Base-by-base conservation (phyloP, 2,329 filamentous ascomycete species). In the Pseudogymnoascus sp. region DNA sequence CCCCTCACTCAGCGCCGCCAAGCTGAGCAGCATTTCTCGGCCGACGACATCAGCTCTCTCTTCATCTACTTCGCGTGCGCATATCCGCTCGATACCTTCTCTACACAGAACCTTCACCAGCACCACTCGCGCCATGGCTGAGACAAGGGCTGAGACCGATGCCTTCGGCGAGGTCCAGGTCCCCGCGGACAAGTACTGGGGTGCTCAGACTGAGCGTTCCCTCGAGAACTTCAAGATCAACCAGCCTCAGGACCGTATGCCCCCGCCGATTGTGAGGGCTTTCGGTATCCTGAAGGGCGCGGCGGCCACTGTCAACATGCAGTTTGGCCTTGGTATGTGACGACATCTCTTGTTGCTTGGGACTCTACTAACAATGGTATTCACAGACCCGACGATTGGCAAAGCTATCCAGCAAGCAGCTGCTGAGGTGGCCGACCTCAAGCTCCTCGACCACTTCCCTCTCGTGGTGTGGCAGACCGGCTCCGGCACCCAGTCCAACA, bases 401-500 rank as follows among this genome's bases (percentile, higher is more conserved):
- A 82, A 91, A 76, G 94, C 94, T 66, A 97, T 97, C 71, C 89
- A 97, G 79, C 86, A 97, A 80, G 94, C 94, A 62, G 91, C 94
- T 66, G 83, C 87, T 65, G 94, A 99, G 80, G 93, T 99, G 39
- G 92, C 93, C 62, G 88, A 90, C 66, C 86, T 94, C 73, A 96
- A 97, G 83, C 87, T 97, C 70, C 76, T 95, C 71, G 92, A 97
- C 76, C 93, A 97, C 82, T 97, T 99, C 80, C 94, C 94, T 67
- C 89, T 97, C 64, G 93, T 97, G 62, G 93, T 99, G 73, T 99
- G 94, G 94, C 94, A 99, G 82, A 99, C 94, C 60, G 94, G 94
- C 66, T 97, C 94, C 58, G 94, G 94, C 73, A 97, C 94, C 30
- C 94, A 97, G 82, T 97, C 92, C 76, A 60, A 96, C 85, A 97